Conservation (phyloP, 345 rosid species). For the Luvunga scandens region DNA sequence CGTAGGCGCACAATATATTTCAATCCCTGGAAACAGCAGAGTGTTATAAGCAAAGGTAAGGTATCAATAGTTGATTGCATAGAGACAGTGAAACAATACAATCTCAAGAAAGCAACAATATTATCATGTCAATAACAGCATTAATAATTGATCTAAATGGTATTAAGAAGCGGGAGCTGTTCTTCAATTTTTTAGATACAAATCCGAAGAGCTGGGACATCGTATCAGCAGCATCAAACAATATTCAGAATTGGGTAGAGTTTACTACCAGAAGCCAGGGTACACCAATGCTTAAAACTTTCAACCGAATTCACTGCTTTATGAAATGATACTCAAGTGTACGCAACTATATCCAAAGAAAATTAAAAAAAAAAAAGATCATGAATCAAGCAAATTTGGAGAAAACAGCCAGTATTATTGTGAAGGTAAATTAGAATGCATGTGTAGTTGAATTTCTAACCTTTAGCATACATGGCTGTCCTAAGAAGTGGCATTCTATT, state of each 20-base stretch:
- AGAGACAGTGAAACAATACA: neutral
- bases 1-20: constrained; percentile 95
- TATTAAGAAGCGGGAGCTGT: neutral
- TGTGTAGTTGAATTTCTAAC: constrained; percentile 31
- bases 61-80: neutral
- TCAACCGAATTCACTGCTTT: neutral
- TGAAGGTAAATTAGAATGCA: neutral
- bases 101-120: neutral
- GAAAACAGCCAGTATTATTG: neutral
- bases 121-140: neutral
- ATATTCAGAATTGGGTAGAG: neutral
- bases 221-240: neutral
- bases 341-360: too few species aligned
- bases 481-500: constrained; percentile 92
- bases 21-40: constrained; percentile 49
- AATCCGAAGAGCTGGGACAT: neutral
- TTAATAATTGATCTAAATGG: neutral
- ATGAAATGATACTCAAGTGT: neutral
- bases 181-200: neutral
- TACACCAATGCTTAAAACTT: neutral
- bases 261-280: neutral
- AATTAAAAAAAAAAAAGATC: neutral
- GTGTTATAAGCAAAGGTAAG: constrained; percentile 1
- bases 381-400: neutral
- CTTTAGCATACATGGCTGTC: constrained; percentile 92